These are phyloP conservation scores for Chytriomyces hyalinus DNA, from an alignment of 192 early-diverging fungal genomes.

Conservation along the genomic window DNA sequence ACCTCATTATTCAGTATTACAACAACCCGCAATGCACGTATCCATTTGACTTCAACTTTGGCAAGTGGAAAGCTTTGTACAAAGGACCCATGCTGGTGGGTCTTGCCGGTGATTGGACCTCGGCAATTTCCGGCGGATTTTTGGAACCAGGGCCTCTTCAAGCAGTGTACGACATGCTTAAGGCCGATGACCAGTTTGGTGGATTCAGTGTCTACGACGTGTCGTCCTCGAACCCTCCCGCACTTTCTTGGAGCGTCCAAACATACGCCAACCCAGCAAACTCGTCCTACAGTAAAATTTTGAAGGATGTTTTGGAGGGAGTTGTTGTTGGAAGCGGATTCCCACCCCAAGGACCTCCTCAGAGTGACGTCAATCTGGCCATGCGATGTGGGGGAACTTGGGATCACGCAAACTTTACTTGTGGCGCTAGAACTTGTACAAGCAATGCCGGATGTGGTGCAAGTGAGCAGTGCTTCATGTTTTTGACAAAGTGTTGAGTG, in stretches of 20 bases:
- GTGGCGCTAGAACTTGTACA: neutral
- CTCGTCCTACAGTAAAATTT: constrained; percentile 16
- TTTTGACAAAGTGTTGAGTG: neutral
- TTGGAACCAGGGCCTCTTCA: constrained; percentile 16
- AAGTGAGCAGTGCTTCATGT: neutral
- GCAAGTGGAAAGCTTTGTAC: constrained; percentile 10
- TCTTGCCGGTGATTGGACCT: constrained; percentile 27
- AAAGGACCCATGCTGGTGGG: constrained; percentile 20
- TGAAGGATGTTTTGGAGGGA: constrained; percentile 24
- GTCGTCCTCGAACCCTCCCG: constrained; percentile 14
- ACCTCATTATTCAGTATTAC: constrained; percentile 34
- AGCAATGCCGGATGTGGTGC: constrained; percentile 2
- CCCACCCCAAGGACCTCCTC: constrained; percentile 10
- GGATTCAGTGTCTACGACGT: constrained; percentile 34
- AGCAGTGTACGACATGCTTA: constrained; percentile 21
- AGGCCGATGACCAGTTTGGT: constrained; percentile 15
- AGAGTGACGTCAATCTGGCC: neutral
- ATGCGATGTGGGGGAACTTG: constrained; percentile 21
- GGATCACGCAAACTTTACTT: constrained; percentile 31
- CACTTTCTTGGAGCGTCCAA: neutral
- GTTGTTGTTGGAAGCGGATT: constrained; percentile 20
- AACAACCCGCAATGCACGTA: constrained; percentile 23
- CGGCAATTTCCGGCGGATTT: constrained; percentile 30
- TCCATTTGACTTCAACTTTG: constrained; percentile 34
- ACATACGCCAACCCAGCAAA: constrained; percentile 1